Evolutionary conservation across 192 early-diverging fungal species (phyloP).

Genomic region (Coemansia asiatica): DNA sequence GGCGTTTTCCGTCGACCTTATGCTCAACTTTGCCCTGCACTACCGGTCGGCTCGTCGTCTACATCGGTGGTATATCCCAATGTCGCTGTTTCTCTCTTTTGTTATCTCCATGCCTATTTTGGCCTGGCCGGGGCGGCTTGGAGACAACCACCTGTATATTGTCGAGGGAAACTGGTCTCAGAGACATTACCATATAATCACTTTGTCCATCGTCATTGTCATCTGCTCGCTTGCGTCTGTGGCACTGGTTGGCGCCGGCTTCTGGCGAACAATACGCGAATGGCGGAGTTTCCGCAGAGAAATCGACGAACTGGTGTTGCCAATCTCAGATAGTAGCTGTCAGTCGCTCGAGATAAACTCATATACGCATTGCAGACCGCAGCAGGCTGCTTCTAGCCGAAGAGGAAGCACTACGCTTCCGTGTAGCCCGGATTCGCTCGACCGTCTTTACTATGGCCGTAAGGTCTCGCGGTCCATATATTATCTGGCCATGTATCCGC

Average conservation of each 20-base stretch:
- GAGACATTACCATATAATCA: conserved; percentile 54
- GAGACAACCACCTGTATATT: conserved; percentile 51
- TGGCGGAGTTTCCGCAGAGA: conserved; percentile 51
- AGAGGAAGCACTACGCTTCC: conserved; percentile 17
- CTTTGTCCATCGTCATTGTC: conserved; percentile 47
- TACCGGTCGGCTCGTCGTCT: conserved; percentile 45
- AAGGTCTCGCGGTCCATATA: conserved; percentile 55
- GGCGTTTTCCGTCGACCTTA: conserved; percentile 51
- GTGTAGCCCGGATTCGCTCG: conserved; percentile 46
- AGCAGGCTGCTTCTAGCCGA: not conserved
- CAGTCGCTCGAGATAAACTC: conserved; percentile 17
- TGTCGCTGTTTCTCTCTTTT: conserved; percentile 29
- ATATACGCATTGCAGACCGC: not conserved
- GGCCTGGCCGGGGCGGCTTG: conserved; percentile 46
- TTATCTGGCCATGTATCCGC: conserved; percentile 51
- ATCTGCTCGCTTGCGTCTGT: conserved; percentile 52
- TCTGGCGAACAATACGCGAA: conserved; percentile 54
- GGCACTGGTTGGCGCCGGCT: conserved; percentile 50
- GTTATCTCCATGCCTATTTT: conserved; percentile 47
- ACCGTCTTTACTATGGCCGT: conserved; percentile 55
- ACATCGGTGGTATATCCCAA: conserved; percentile 47
- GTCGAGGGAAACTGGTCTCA: conserved; percentile 47
- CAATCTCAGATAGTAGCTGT: conserved; percentile 39
- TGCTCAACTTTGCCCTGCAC: conserved; percentile 53
- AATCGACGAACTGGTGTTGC: conserved; percentile 48